A percentile compares a stretch with the other conserved stretches of the same genome.
phyloP scores from a whole-genome alignment of 805 yeast genomes.

The Saturnispora halmiae region DNA sequence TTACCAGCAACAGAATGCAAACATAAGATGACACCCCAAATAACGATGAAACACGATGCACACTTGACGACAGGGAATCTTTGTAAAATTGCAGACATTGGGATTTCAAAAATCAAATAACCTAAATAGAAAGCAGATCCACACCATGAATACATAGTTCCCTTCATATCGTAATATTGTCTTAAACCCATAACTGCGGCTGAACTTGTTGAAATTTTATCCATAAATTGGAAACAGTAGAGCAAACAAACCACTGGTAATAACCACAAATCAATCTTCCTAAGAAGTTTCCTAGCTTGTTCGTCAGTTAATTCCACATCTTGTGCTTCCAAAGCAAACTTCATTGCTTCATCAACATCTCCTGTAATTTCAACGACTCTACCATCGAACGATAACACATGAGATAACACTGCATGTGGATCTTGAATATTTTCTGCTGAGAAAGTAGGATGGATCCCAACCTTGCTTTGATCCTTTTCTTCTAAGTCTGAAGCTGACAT shows the following conservation, averaged over 20 bases:
- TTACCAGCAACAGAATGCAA: constrained; percentile 38
- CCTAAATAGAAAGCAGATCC: constrained; percentile 29
- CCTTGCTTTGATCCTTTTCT: neutral
- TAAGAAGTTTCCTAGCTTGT: constrained; percentile 7
- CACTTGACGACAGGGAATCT: constrained; percentile 40
- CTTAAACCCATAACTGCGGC: constrained; percentile 52
- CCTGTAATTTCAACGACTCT: constrained; percentile 8
- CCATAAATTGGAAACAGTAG: constrained; percentile 50
- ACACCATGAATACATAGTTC: constrained; percentile 29
- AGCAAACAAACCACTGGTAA: constrained; percentile 42
- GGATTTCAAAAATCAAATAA: constrained; percentile 47
- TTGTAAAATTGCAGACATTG: constrained; percentile 36
- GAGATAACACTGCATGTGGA: constrained; percentile 1
- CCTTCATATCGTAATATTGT: constrained; percentile 40
- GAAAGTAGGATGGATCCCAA: constrained; percentile 3
- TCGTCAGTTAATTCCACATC: constrained; percentile 8
- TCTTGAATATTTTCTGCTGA: constrained; percentile 6
- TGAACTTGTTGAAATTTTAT: constrained; percentile 43
- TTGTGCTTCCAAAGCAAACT: constrained; percentile 10
- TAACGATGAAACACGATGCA: constrained; percentile 13
- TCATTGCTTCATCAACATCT: constrained; percentile 13
- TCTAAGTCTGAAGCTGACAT: neutral
- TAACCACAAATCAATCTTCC: constrained; percentile 42
- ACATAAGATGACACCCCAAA: constrained; percentile 43
- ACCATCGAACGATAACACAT: constrained; percentile 1